Evolutionary conservation across 2,329 filamentous ascomycete genomes (phyloP).

Genomic region (Calonectria crousiana): DNA sequence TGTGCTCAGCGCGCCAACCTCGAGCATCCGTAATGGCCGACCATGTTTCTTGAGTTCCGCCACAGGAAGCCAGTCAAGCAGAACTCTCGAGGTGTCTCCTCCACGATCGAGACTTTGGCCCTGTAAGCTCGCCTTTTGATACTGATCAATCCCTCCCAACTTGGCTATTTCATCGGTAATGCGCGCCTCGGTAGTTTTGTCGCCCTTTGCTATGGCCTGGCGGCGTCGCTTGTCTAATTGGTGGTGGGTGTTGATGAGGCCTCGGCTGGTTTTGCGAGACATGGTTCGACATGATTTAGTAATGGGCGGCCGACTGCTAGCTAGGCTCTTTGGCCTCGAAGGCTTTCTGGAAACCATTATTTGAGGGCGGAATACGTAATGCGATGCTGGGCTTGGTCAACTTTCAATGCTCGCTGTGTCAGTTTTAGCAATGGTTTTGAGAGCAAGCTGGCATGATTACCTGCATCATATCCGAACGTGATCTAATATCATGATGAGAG

Average conservation of each 20-base stretch:
- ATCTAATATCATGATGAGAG: neutral
- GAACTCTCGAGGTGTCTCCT: slow-evolving; percentile 73
- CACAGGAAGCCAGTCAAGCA: slow-evolving; percentile 71
- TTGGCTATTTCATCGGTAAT: slow-evolving; percentile 67
- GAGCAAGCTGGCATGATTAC: neutral
- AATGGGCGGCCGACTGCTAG: slow-evolving; percentile 68
- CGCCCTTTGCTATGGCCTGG: slow-evolving; percentile 67
- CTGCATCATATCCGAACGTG: neutral
- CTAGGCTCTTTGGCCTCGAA: slow-evolving; percentile 57
- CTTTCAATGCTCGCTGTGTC: neutral
- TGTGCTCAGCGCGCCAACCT: slow-evolving; percentile 89
- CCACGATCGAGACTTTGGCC: slow-evolving; percentile 75
- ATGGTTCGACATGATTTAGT: slow-evolving; percentile 67
- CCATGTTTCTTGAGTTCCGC: slow-evolving; percentile 41
- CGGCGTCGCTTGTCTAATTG: slow-evolving; percentile 72
- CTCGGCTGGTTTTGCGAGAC: slow-evolving; percentile 73
- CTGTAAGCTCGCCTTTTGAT: slow-evolving; percentile 77
- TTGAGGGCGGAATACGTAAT: neutral
- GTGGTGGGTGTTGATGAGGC: slow-evolving; percentile 75
- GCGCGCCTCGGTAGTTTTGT: slow-evolving; percentile 58
- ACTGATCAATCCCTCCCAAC: slow-evolving; percentile 71
- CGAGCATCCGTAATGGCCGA: slow-evolving; percentile 74
- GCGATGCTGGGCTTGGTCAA: neutral
- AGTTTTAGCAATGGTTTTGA: neutral
- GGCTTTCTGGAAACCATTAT: slow-evolving; percentile 63